Base-by-base conservation (phyloP, 768 basidiomycete genomes). In the Phanerochaete carnosa region DNA sequence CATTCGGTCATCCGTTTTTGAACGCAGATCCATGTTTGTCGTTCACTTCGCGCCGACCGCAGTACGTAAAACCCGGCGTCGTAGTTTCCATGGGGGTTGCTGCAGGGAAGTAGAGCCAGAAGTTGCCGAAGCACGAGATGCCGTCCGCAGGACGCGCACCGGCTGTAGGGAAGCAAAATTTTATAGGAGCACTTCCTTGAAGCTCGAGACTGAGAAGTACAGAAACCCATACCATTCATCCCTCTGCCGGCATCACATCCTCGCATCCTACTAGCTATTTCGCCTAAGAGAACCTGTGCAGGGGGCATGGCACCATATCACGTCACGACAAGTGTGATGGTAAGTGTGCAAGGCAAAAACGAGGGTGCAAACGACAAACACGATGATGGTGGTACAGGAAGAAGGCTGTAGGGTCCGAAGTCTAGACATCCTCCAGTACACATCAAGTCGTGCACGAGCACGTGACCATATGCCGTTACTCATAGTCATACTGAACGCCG, bases 11-110 rank as follows among this genome's bases (percentile, higher is more conserved):
- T 29, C 33, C 30, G 32, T 53, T 33, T 35, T 50, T 54, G 58
- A 22, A 11, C 45, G 58, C 51, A 53, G 58, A 59, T 59, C 58
- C 51, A 45, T 53, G 51, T 43, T 37, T 55, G 54, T 37, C 35
- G 37, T 55, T 23, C 26, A 37, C 30, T n/a, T 52, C 39, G 19
- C 19, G 39, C 39, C 19, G 39, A 43, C 19, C 39, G 39, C 39
- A 43, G 39, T 19, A 11, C 39, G 39, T 43, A 19, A 19, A 7
- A 19, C 39, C 39, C 19, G 19, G 39, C 4, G 19, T 19, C 39
- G 19, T 19, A 43, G 19, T 11, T 43, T 43, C 39, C 39, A 19
- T 12, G 39, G 39, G 11, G 4, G n/a, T 12, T 43, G 19, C 8
- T 19, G 39, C 39, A 43, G 8, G 39, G 39, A 43, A 43, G 39